Evolutionary conservation across 2,329 filamentous ascomycete species (phyloP), one percentile per base, ranked within the genome.

Genomic region (Phaeophleospora eucalypticola): DNA sequence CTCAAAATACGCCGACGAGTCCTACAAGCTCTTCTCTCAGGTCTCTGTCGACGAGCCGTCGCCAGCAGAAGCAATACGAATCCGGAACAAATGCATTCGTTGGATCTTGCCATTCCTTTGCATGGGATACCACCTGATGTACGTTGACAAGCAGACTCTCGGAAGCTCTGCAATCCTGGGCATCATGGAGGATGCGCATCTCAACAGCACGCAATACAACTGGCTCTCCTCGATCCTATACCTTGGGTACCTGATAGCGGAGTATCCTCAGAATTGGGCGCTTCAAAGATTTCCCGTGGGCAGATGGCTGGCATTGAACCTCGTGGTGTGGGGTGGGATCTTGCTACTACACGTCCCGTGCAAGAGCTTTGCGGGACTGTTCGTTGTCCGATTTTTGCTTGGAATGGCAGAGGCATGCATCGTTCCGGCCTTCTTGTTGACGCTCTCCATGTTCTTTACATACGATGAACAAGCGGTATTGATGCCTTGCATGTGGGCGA

Each of bases 161-260:
- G 52, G 52, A 51, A 51, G 51, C 39, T 63, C 61, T 15, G 54
- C 63, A 2, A 63, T 66, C 19, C 48, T 66, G 1, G 64, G 64
- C 0, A 64, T 66, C 17, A 60, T 65, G 54, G 50, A 62, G 17
- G 62, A 66, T 46, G 60, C 61, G 0, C 48, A 56, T 19, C 39
- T 54, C 43, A 52, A 41, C 36, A 47, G 39, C 32, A 44, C n/a
- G 2, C 43, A 49, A 32, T 69, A 69, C 27, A 62, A 62, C 17
- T 64, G 59, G 58, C 33, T 58, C 9, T 56, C 55, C 4, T 51
- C 46, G 1, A 46, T 52, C 29, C 52, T 56, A 34, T 60, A 59
- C 29, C 45, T 60, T 2, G 57, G 58, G 4, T 61, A 61, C 17
- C 43, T 61, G 0, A 12, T 60, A 2, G 58, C 56, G 3, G 58